Evolutionary conservation across 1,139 yeast species (phyloP).

Genomic region (Kodamaea anthophila): DNA sequence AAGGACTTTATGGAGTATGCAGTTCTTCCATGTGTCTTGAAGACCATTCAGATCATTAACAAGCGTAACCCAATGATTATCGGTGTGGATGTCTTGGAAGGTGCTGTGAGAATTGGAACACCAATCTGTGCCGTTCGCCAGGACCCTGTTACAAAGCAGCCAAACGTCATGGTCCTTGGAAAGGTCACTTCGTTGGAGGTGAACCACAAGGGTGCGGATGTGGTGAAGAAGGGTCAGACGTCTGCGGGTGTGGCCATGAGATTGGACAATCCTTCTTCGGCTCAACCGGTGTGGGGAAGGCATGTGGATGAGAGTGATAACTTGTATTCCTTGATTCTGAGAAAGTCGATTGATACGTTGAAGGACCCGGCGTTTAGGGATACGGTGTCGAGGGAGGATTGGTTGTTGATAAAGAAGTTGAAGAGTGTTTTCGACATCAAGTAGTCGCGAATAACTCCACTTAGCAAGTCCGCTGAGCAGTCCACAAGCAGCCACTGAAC

Average conservation of each 20-base stretch:
- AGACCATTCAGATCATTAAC: slow-evolving; percentile 92
- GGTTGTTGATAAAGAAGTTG: slow-evolving; percentile 85
- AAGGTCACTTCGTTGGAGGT: slow-evolving; percentile 86
- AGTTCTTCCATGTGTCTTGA: slow-evolving; percentile 90
- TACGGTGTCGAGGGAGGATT: slow-evolving; percentile 88
- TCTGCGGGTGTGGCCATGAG: slow-evolving; percentile 98
- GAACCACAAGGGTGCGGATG: slow-evolving; percentile 76
- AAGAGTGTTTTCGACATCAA: slow-evolving; percentile 82
- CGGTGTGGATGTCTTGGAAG: slow-evolving; percentile 96
- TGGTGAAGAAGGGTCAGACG: slow-evolving; percentile 90
- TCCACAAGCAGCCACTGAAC: too few relatives aligned
- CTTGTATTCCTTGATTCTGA: slow-evolving; percentile 77
- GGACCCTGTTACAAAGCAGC: slow-evolving; percentile 80
- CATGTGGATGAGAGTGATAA: slow-evolving; percentile 92
- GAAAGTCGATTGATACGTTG: slow-evolving; percentile 92
- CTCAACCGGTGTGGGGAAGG: slow-evolving; percentile 98
- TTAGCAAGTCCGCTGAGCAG: too few relatives aligned
- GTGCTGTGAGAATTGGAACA: slow-evolving; percentile 83
- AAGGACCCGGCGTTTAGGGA: slow-evolving; percentile 97
- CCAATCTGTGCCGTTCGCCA: slow-evolving; percentile 92
- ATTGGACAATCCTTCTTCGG: slow-evolving; percentile 85
- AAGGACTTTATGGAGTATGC: slow-evolving; percentile 85
- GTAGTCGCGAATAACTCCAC: too few relatives aligned
- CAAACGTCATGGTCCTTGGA: slow-evolving; percentile 70
- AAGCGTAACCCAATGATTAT: slow-evolving; percentile 98